Conservation (phyloP, 108 stramenopile species). For the Skeletonema potamos region DNA sequence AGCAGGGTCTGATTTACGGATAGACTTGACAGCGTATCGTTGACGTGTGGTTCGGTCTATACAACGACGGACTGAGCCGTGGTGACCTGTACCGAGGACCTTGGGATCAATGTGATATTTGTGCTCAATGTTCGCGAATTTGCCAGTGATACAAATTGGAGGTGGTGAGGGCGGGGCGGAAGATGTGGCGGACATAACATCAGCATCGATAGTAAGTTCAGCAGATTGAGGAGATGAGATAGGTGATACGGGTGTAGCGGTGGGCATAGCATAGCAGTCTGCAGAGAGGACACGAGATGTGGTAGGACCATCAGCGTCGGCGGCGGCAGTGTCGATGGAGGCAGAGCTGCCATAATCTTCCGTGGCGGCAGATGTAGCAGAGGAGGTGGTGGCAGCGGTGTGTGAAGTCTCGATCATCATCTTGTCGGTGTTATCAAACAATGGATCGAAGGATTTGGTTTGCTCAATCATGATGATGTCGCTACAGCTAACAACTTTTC, state of each 20-base stretch:
- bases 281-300: no score
- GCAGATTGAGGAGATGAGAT: not conserved
- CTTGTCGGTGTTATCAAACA: not conserved
- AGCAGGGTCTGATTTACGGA: conserved; percentile 15
- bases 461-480: not conserved
- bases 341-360: not conserved
- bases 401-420: not conserved
- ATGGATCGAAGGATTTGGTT: not conserved
- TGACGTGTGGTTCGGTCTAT: conserved; percentile 27
- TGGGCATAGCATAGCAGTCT: not conserved
- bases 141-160: conserved; percentile 8
- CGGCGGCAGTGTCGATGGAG: not conserved
- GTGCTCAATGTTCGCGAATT: conserved; percentile 27
- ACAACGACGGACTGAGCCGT: conserved; percentile 38
- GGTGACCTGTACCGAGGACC: conserved; percentile 35
- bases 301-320: no score
- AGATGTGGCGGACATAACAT: not conserved
- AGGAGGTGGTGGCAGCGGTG: not conserved
- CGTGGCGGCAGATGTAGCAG: not conserved
- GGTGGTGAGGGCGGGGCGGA: not conserved
- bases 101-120: conserved; percentile 38
- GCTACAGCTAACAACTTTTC: not conserved
- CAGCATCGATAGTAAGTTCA: not conserved
- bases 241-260: not conserved
- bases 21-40: conserved; percentile 39